Evolutionary conservation across 1,284 basidiomycete species (phyloP), one percentile per base, ranked within the genome.

Genomic region (Leccinum pachyderme): DNA sequence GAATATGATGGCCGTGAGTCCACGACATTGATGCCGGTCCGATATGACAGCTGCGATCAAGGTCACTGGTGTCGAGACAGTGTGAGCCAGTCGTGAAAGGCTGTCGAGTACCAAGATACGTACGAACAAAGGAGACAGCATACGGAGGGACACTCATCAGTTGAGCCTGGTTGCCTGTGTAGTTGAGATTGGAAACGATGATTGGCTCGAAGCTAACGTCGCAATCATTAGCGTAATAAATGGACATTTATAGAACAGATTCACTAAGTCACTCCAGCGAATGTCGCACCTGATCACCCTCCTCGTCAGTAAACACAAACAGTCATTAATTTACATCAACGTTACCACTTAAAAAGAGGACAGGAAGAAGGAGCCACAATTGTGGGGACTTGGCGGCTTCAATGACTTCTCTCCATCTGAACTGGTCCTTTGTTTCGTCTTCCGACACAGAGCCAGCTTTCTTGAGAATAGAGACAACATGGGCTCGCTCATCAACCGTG

Each of bases 121-220:
- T 47, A 80, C 79, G 53, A 31, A 73, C 62, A 56, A 79, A 80
- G 12, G 76, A 71, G n/a, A 63, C 63, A 1, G 69, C 76, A 47
- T 74, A 81, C 1, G 79, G 79, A 27, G 78, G 79, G 3, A 77
- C 77, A 27, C 72, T 79, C 76, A 79, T 75, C 3, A 81, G 69
- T 51, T 82, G 80, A 6, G 80, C 77, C 4, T 64, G 63, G 9
- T 73, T 70, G n/a, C 73, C 71, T 5, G 69, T 67, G 53, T 75
- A 80, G 25, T 79, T 80, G 7, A 82, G 71, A n/a, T 68, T 59
- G 32, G 71, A 68, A 5, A 83, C 73, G 52, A 83, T 81, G 2
- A 77, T 75, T 5, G 84, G 82, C 3, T 80, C 71, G 59, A 86
- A 86, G 64, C 78, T 81, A 51, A 7, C 18, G 5, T 29, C n/a